phyloP scores from a whole-genome alignment of 2,329 filamentous ascomycete species.

The Sporothrix pseudoabietina region DNA sequence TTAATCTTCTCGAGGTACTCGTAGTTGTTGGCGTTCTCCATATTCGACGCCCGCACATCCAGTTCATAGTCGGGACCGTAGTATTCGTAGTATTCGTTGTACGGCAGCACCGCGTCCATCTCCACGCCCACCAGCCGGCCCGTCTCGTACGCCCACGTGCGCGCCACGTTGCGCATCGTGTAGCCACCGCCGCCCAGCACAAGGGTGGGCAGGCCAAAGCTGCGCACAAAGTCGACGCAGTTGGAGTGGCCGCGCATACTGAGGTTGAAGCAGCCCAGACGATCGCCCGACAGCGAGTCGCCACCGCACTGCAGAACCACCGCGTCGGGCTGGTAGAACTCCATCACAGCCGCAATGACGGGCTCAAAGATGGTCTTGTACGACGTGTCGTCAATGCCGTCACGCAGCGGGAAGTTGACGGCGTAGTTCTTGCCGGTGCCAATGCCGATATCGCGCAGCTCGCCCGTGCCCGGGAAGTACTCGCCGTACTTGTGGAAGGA shows the following conservation, averaged over 20 bases:
- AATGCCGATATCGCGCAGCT: conserved; percentile 81
- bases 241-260: conserved; percentile 96
- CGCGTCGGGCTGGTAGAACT: conserved; percentile 84
- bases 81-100: conserved; percentile 97
- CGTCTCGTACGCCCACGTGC: conserved; percentile 96
- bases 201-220: conserved; percentile 80
- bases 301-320: conserved; percentile 96
- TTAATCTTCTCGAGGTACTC: conserved; percentile 83
- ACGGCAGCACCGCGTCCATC: conserved; percentile 81
- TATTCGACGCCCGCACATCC: conserved; percentile 83
- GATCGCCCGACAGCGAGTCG: conserved; percentile 90
- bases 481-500: conserved; percentile 96
- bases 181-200: conserved; percentile 95
- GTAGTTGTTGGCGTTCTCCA: conserved; percentile 86
- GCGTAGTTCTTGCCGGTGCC: conserved; percentile 87
- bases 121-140: conserved; percentile 82
- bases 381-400: conserved; percentile 85
- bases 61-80: conserved; percentile 90
- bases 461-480: conserved; percentile 92
- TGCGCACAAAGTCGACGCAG: conserved; percentile 90
- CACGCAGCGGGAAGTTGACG: conserved; percentile 87
- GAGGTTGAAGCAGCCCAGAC: conserved; percentile 94
- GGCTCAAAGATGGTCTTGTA: conserved; percentile 91
- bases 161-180: conserved; percentile 94
- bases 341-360: conserved; percentile 84